phyloP scores from a whole-genome alignment of 345 rosid species.

The Eutrema heterophyllum region DNA sequence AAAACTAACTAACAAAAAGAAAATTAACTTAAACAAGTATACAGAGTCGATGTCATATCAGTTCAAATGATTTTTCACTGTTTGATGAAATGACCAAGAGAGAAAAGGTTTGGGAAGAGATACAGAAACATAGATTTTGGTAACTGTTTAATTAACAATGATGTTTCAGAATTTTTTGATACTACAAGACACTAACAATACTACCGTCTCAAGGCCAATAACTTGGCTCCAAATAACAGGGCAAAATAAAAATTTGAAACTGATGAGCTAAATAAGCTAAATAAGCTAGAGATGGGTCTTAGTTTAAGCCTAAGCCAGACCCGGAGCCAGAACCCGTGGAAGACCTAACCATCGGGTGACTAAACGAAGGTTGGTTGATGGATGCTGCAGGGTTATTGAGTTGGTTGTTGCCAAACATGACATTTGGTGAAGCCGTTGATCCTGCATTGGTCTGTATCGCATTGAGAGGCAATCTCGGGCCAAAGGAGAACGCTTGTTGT shows the following conservation, averaged over 20 bases:
- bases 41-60: background rate
- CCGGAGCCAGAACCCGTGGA: conserved; percentile 60
- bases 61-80: background rate
- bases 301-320: conserved; percentile 48
- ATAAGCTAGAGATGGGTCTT: background rate
- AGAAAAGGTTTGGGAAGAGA: background rate
- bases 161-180: background rate
- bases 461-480: conserved; percentile 67
- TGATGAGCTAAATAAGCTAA: conserved; percentile 23
- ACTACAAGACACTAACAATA: conserved; percentile 31
- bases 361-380: conserved; percentile 35
- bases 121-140: background rate
- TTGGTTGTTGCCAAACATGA: conserved; percentile 57
- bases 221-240: conserved; percentile 14
- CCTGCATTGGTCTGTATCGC: conserved; percentile 61
- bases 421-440: conserved; percentile 49
- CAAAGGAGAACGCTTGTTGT: conserved; percentile 58
- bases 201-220: conserved; percentile 14
- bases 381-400: conserved; percentile 15
- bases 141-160: conserved; percentile 14
- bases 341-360: conserved; percentile 66
- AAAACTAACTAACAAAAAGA: background rate
- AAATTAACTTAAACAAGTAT: too few relatives aligned
- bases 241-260: background rate
- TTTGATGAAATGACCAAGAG: background rate